phyloP scores from a whole-genome alignment of 371 early-diverging fungal genomes.

The Mucor racemosus region DNA sequence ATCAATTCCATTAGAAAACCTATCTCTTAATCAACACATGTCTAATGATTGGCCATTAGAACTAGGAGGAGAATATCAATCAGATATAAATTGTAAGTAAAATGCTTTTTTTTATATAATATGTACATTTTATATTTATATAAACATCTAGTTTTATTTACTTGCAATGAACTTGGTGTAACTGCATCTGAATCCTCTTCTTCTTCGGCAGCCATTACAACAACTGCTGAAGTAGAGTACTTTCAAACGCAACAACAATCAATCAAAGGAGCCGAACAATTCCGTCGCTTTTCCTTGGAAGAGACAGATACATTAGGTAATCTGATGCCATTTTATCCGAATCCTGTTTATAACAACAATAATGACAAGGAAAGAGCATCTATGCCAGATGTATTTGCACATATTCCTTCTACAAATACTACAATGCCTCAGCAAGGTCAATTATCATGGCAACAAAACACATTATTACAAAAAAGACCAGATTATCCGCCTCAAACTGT shows the following conservation, averaged over 20 bases:
- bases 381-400: slow-evolving; percentile 17
- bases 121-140: not conserved
- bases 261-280: slow-evolving; percentile 16
- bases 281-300: slow-evolving; percentile 18
- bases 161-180: slow-evolving; percentile 1
- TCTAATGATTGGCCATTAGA: slow-evolving; percentile 14
- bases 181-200: not conserved
- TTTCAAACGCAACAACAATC: not conserved
- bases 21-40: slow-evolving; percentile 12
- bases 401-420: not conserved
- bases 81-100: slow-evolving; percentile 4
- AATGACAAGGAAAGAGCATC: slow-evolving; percentile 13
- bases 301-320: not conserved
- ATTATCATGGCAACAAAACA: slow-evolving; percentile 1
- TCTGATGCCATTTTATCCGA: not conserved
- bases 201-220: not conserved
- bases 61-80: not conserved
- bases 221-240: not conserved
- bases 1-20: slow-evolving; percentile 17
- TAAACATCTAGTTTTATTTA: not conserved
- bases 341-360: not conserved
- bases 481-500: not conserved
- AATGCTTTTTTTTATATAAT: not conserved
- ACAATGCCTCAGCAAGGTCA: not conserved
- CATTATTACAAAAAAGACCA: not conserved